Evolutionary conservation across 345 rosid species (phyloP), one percentile per base, ranked within the genome.

Genomic region (Salix viminalis): DNA sequence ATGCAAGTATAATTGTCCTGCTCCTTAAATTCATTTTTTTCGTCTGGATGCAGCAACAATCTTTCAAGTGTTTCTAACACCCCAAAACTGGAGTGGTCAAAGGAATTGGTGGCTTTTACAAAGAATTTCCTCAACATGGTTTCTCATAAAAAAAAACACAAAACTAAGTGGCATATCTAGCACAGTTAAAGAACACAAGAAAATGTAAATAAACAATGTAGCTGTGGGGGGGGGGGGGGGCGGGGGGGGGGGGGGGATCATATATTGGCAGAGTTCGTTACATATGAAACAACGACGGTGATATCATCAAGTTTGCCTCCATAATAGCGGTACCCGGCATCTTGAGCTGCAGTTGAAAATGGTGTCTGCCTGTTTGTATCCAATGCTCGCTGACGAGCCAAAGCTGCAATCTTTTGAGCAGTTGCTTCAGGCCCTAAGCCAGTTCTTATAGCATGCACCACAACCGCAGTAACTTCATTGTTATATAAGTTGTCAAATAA

Each of bases 231-330:
- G 9, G 52, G n/a, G 23, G 16, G 69, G 60, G 9, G 36, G 65
- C n/a, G n/a, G n/a, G 39, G 16, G 52, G 39, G 16, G 52, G 69
- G 60, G 9, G 36, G 65, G 23, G 16, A 60, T 80, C 80, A 80
- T 44, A 1, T 24, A 69, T 18, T 30, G 39, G 52, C n/a, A 21
- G 75, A 26, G 67, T 37, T 82, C 7, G 67, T 65, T 54, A 78
- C 28, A 48, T 70, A 82, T 15, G 84, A 82, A 12, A 82, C 84
- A 11, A 82, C 74, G 28, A 78, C 84, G 42, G 84, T 82, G 23
- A 82, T 75, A 37, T 82, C 84, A 61, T 82, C 84, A 19, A 82
- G 84, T 71, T 82, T 82, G 52, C 84, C 84, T 2, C 84, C 84
- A 46, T 82, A 82, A 69, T 82, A 82, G 48, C 84, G 79, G 79